Percentiles rank a stretch among this genome's conserved stretches.
Conservation (phyloP, 495 filamentous ascomycete species). For the Lasiosphaeria miniovina region DNA sequence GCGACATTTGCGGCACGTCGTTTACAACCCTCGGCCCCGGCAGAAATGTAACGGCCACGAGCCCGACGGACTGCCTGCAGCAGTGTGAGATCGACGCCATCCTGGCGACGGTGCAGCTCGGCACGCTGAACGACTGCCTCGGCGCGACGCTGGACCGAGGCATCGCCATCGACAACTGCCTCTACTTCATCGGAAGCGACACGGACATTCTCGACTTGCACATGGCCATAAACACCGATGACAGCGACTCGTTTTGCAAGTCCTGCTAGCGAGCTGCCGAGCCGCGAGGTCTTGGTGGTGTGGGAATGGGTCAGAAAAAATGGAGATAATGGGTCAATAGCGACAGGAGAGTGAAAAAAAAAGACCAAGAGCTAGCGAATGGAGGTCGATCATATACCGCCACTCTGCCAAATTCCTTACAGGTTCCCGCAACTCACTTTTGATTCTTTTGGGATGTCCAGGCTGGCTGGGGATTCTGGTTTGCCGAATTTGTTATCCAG, state of each 20-base stretch:
- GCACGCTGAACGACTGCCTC: constrained; percentile 12
- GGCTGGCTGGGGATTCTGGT: no score
- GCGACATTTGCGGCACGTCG: constrained; percentile 8
- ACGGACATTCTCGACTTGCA: constrained; percentile 9
- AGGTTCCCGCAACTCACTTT: no score
- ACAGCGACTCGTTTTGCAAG: constrained; percentile 5
- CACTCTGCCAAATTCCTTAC: no score
- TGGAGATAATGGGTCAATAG: no score
- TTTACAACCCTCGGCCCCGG: constrained; percentile 4
- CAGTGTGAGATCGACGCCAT: constrained; percentile 12
- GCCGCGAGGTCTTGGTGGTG: no score
- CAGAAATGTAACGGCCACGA: constrained; percentile 10
- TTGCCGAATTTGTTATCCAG: no score
- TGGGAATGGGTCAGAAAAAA: no score
- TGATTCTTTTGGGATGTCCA: no score
- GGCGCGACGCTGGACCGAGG: constrained; percentile 9
- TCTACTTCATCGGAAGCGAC: constrained; percentile 15
- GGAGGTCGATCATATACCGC: no score
- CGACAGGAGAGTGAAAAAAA: no score
- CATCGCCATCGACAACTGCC: constrained; percentile 12
- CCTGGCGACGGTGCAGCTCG: background rate
- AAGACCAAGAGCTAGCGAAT: no score
- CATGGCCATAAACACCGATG: background rate
- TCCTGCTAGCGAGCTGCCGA: background rate
- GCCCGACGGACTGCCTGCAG: constrained; percentile 8